Evolutionary conservation across 495 filamentous ascomycete species (phyloP).

Genomic region (Staphylotrichum tortipilum): DNA sequence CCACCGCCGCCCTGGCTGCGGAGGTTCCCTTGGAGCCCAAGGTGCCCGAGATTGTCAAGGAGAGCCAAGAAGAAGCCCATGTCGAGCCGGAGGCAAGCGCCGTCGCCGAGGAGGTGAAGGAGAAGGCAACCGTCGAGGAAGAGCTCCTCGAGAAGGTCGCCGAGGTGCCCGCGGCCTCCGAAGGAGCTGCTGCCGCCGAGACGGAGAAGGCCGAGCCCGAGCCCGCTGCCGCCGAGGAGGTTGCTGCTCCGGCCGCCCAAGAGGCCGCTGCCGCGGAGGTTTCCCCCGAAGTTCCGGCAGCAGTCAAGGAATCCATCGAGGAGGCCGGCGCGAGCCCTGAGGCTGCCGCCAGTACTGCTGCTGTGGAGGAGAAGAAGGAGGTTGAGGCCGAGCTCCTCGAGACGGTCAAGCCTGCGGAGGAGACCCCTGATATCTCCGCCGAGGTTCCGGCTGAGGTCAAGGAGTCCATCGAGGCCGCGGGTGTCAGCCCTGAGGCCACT

Average conservation of each 20-base stretch:
- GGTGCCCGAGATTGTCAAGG: constrained; percentile 58
- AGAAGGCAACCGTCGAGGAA: constrained; percentile 53
- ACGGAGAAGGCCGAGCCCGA: constrained; percentile 40
- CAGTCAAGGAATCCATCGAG: constrained; percentile 64
- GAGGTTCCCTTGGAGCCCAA: constrained; percentile 57
- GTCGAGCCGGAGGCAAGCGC: constrained; percentile 52
- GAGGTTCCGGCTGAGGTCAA: constrained; percentile 66
- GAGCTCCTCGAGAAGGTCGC: constrained; percentile 53
- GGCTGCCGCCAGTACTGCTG: constrained; percentile 56
- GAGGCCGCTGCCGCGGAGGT: constrained; percentile 11
- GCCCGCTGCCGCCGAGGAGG: constrained; percentile 33
- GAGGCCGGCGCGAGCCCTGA: constrained; percentile 59
- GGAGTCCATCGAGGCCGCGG: constrained; percentile 58
- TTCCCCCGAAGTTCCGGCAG: constrained; percentile 52
- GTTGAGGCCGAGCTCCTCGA: constrained; percentile 60
- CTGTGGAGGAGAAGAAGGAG: constrained; percentile 69
- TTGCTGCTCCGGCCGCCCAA: constrained; percentile 25
- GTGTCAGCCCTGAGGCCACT: constrained; percentile 60
- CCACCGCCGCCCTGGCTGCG: constrained; percentile 48
- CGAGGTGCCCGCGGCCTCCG: constrained; percentile 47
- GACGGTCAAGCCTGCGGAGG: constrained; percentile 24
- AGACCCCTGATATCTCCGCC: constrained; percentile 28
- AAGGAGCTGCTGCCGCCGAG: constrained; percentile 41
- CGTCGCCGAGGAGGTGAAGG: constrained; percentile 45
- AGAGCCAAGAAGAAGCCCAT: constrained; percentile 56